Percentiles rank a stretch among this genome's conserved stretches.
phyloP scores from a whole-genome alignment of 2,329 filamentous ascomycete species.

The Trichoderma arundinaceum region DNA sequence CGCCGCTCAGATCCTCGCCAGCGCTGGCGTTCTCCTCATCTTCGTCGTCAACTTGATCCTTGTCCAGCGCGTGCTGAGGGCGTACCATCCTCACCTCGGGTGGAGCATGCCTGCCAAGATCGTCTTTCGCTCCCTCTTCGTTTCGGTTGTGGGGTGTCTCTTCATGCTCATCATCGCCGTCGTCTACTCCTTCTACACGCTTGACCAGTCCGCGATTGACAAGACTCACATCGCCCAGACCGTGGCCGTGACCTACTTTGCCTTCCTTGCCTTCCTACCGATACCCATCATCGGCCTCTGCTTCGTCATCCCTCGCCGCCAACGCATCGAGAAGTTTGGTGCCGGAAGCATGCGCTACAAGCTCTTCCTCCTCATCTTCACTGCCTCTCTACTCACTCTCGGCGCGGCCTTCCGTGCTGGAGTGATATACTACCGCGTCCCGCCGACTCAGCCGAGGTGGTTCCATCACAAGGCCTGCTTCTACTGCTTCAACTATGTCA shows the following conservation, averaged over 20 bases:
- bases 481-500: slow-evolving; percentile 78
- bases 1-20: slow-evolving; percentile 71
- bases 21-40: slow-evolving; percentile 74
- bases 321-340: slow-evolving; percentile 59
- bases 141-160: slow-evolving; percentile 63
- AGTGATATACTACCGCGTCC: slow-evolving; percentile 59
- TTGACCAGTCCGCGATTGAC: slow-evolving; percentile 54
- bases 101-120: slow-evolving; percentile 64
- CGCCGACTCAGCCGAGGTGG: slow-evolving; percentile 63
- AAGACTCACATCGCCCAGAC: slow-evolving; percentile 70
- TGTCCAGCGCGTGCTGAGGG: slow-evolving; percentile 74
- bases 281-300: slow-evolving; percentile 60
- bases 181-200: slow-evolving; percentile 71
- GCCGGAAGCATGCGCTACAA: slow-evolving; percentile 70
- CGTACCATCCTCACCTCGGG: slow-evolving; percentile 71
- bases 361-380: slow-evolving; percentile 65
- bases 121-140: slow-evolving; percentile 63
- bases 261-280: slow-evolving; percentile 63
- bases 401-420: slow-evolving; percentile 73
- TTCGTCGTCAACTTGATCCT: slow-evolving; percentile 82
- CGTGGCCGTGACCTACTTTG: slow-evolving; percentile 67
- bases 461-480: slow-evolving; percentile 75
- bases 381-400: slow-evolving; percentile 65
- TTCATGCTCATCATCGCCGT: slow-evolving; percentile 69
- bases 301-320: slow-evolving; percentile 54